Conservation (phyloP, 345 rosid genomes). For the Arabidopsis thaliana region TAIR10.1 NC_003076.8:25768001-25768500, state of each 20-base stretch:
- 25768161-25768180: slow-evolving; percentile 11
- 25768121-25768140: slow-evolving; percentile 2
- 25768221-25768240: slow-evolving; percentile 82
- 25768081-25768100: not conserved
- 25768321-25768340: slow-evolving; percentile 4
- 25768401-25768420: slow-evolving; percentile 46
- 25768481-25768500: slow-evolving; percentile 18
- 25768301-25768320: slow-evolving; percentile 5
- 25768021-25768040: slow-evolving; percentile 87
- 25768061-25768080: slow-evolving; percentile 36
- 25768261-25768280: slow-evolving; percentile 84
- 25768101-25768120: not conserved
- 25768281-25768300: slow-evolving; percentile 49
- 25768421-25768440: slow-evolving; percentile 87
- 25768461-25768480: slow-evolving; percentile 66
- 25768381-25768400: slow-evolving; percentile 24
- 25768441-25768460: slow-evolving; percentile 59
- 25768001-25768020: slow-evolving; percentile 85
- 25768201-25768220: slow-evolving; percentile 67
- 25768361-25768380: slow-evolving; percentile 14
- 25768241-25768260: slow-evolving; percentile 86
- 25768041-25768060: slow-evolving; percentile 81
- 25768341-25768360: slow-evolving; percentile 21
- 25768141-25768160: not conserved
- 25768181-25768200: slow-evolving; percentile 21